phyloP scores from a whole-genome alignment of 2,329 filamentous ascomycete species.

The Epichloe brachyelytri region DNA sequence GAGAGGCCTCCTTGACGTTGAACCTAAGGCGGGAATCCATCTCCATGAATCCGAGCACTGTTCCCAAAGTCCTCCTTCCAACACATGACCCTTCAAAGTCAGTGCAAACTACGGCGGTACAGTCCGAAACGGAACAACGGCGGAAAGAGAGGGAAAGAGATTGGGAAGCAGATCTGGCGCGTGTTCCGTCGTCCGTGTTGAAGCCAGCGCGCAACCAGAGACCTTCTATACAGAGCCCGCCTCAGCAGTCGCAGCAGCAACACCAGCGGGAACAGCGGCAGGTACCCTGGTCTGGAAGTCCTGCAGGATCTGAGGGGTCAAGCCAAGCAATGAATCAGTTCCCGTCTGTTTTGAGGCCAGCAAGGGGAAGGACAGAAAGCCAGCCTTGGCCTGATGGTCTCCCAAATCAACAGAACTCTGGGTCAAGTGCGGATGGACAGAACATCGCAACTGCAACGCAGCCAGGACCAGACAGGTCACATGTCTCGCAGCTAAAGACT shows the following conservation, averaged over 20 bases:
- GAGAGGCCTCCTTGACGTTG: conserved; percentile 13
- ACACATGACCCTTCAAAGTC: conserved; percentile 8
- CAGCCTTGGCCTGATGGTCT: not conserved
- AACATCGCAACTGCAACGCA: too few relatives aligned
- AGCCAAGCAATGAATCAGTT: conserved; percentile 4
- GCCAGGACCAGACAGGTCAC: too few relatives aligned
- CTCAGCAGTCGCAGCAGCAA: not conserved
- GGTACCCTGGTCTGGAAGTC: not conserved
- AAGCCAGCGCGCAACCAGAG: conserved; percentile 4
- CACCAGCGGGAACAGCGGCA: not conserved
- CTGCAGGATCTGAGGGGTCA: not conserved
- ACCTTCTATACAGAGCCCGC: not conserved
- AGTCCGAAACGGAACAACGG: not conserved
- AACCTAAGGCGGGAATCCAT: conserved; percentile 10
- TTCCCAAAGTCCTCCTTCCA: conserved; percentile 13
- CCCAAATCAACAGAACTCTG: not conserved
- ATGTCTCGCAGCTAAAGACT: too few relatives aligned
- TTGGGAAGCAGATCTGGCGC: not conserved
- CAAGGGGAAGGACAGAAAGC: conserved; percentile 5
- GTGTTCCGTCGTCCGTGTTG: conserved; percentile 6
- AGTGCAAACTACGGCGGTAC: not conserved
- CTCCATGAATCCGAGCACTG: conserved; percentile 10
- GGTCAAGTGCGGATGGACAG: not conserved
- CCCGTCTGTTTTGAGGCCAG: conserved; percentile 10
- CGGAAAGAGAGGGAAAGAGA: not conserved